A percentile compares a stretch with the other conserved stretches of the same genome.
These are phyloP conservation scores for Chaetomiaceae sp. DNA, from an alignment of 2,329 filamentous ascomycete genomes.

Conservation along the genomic window DNA sequence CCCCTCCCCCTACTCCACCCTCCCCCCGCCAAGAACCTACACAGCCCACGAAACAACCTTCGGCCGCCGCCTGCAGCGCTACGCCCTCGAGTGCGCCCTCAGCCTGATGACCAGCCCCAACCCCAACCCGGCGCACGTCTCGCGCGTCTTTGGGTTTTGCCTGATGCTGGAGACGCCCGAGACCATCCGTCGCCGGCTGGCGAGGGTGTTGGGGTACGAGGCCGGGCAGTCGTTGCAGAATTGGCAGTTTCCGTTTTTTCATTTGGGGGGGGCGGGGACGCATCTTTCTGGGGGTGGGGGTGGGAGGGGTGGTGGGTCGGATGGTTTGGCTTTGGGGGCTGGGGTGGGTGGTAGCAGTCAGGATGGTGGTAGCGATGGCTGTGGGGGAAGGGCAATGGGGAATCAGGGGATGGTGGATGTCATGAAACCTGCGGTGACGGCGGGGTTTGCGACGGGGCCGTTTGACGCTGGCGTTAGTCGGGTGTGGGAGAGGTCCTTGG, in stretches of 20 bases:
- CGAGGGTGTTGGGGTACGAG: constrained; percentile 30
- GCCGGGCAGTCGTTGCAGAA: constrained; percentile 47
- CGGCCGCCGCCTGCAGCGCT: constrained; percentile 64
- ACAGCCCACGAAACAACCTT: constrained; percentile 63
- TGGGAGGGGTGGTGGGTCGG: neutral
- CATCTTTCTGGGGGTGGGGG: constrained; percentile 28
- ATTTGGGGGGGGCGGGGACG: constrained; percentile 63
- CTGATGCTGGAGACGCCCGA: constrained; percentile 53
- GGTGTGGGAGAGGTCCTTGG: constrained; percentile 40
- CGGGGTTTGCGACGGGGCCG: constrained; percentile 44
- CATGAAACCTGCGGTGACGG: constrained; percentile 27
- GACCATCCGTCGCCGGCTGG: constrained; percentile 41
- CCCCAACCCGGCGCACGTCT: constrained; percentile 44
- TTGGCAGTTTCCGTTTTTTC: constrained; percentile 57
- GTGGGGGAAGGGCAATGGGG: constrained; percentile 27
- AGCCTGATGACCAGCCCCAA: constrained; percentile 48
- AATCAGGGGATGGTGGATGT: constrained; percentile 34
- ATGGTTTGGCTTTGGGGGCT: too few species aligned
- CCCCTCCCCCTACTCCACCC: constrained; percentile 29
- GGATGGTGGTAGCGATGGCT: neutral
- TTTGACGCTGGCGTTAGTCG: constrained; percentile 39
- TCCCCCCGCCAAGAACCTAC: constrained; percentile 49
- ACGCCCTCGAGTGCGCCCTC: constrained; percentile 58
- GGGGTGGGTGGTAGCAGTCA: too few species aligned
- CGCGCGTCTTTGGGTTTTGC: constrained; percentile 65